Percentiles rank a stretch among this genome's conserved stretches.
These are phyloP conservation scores for Beauveria brongniartii DNA, from an alignment of 2,329 filamentous ascomycete genomes.

Conservation along the genomic window DNA sequence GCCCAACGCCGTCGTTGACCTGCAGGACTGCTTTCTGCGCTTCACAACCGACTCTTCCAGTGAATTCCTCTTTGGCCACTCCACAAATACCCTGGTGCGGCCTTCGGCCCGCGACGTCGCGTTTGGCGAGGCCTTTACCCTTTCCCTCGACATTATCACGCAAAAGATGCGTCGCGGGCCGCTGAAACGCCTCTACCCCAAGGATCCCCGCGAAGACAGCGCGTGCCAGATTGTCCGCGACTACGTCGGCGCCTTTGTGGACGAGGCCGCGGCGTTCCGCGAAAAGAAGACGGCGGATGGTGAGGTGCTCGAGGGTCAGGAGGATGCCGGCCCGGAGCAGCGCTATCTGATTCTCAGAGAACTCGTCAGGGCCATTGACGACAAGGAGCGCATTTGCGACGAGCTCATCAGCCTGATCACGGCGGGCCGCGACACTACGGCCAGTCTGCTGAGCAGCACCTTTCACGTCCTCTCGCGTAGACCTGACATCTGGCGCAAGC, in stretches of 20 bases:
- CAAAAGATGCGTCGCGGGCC: background rate
- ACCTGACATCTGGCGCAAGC: background rate
- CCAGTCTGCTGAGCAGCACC: slow-evolving; percentile 15
- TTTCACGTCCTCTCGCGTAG: slow-evolving; percentile 16
- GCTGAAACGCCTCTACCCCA: background rate
- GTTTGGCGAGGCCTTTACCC: background rate
- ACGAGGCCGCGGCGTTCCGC: background rate
- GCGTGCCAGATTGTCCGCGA: background rate
- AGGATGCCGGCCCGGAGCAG: background rate
- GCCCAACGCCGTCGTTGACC: slow-evolving; percentile 24
- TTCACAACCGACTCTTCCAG: slow-evolving; percentile 41
- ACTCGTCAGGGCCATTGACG: slow-evolving; percentile 12
- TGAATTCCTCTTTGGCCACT: slow-evolving; percentile 41
- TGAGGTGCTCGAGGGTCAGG: background rate
- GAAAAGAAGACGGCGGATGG: background rate
- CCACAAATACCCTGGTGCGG: slow-evolving; percentile 24
- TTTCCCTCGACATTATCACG: background rate
- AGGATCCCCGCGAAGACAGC: background rate
- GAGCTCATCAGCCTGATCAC: slow-evolving; percentile 15
- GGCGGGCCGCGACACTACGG: slow-evolving; percentile 20
- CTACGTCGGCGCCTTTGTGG: background rate
- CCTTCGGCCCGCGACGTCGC: background rate
- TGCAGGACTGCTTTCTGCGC: slow-evolving; percentile 39
- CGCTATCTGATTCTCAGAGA: slow-evolving; percentile 14
- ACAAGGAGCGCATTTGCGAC: slow-evolving; percentile 11